phyloP scores from a whole-genome alignment of 345 rosid species.

The Eucalyptus pumila region DNA sequence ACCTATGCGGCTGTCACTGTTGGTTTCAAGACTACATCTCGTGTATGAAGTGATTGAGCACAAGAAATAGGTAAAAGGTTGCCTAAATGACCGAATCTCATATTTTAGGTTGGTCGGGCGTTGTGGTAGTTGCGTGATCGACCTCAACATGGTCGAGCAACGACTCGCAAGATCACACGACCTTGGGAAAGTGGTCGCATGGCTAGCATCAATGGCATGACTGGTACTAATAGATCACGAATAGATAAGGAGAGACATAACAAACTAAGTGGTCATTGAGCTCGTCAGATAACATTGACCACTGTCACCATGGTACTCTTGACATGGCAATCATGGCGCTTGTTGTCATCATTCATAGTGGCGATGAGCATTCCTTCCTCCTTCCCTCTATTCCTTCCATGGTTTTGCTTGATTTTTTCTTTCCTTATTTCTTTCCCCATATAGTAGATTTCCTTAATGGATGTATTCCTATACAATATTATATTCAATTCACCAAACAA shows the following conservation, averaged over 20 bases:
- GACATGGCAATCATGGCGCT: fast-evolving
- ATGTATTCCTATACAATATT: fast-evolving
- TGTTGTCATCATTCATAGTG: background rate
- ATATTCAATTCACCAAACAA: fast-evolving
- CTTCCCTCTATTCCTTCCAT: background rate
- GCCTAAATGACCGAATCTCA: too few species aligned
- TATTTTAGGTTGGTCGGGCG: fast-evolving
- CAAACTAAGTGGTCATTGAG: background rate
- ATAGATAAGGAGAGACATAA: background rate
- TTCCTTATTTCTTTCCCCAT: fast-evolving
- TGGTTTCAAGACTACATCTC: too few species aligned
- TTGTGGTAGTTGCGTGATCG: fast-evolving
- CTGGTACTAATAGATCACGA: fast-evolving
- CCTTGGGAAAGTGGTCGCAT: fast-evolving
- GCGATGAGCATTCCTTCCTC: background rate
- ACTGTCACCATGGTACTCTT: fast-evolving
- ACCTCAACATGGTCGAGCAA: too few species aligned
- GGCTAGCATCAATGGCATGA: fast-evolving
- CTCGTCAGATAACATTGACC: fast-evolving
- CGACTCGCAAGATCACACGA: fast-evolving
- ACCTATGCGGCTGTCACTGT: too few species aligned
- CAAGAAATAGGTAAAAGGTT: too few species aligned
- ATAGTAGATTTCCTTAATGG: fast-evolving
- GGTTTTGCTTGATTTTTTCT: background rate
- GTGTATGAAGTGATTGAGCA: too few species aligned